Evolutionary conservation across 2,329 filamentous ascomycete genomes (phyloP).

Genomic region (Ophiosphaerella narmari): DNA sequence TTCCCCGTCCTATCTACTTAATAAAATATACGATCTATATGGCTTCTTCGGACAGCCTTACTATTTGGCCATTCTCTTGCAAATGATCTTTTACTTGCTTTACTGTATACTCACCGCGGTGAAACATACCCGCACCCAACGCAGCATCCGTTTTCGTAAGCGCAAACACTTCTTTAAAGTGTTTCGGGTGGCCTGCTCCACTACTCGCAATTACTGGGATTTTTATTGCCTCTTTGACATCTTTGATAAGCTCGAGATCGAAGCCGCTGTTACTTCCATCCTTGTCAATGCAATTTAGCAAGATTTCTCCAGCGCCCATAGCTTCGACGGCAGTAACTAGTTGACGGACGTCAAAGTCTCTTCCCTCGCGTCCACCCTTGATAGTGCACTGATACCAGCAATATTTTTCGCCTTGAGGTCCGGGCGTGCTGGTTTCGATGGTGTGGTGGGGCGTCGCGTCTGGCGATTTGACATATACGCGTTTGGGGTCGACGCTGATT

Average conservation of each 20-base stretch:
- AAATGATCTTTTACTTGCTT: constrained; percentile 89
- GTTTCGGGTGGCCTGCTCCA: constrained; percentile 82
- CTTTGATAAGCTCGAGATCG: constrained; percentile 85
- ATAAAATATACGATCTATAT: constrained; percentile 10
- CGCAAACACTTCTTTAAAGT: constrained; percentile 90
- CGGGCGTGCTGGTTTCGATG: constrained; percentile 70
- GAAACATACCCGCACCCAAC: constrained; percentile 96
- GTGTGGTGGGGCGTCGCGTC: constrained; percentile 75
- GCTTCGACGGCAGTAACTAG: constrained; percentile 87
- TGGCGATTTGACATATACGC: constrained; percentile 78
- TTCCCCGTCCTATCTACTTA: neutral
- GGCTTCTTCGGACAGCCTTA: constrained; percentile 72
- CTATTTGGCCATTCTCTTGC: constrained; percentile 69
- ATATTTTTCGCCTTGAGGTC: constrained; percentile 75
- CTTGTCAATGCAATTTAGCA: constrained; percentile 97
- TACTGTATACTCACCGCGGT: constrained; percentile 92
- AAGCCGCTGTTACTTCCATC: constrained; percentile 95
- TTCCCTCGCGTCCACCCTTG: constrained; percentile 91
- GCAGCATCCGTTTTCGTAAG: constrained; percentile 89
- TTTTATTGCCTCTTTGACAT: constrained; percentile 83
- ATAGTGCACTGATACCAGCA: constrained; percentile 99
- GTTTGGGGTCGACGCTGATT: constrained; percentile 90
- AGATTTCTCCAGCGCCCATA: constrained; percentile 92
- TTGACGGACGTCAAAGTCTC: constrained; percentile 90
- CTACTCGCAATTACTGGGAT: constrained; percentile 96